Base-by-base conservation (phyloP, 768 basidiomycete genomes). In the Chalciporus piperatus region DNA sequence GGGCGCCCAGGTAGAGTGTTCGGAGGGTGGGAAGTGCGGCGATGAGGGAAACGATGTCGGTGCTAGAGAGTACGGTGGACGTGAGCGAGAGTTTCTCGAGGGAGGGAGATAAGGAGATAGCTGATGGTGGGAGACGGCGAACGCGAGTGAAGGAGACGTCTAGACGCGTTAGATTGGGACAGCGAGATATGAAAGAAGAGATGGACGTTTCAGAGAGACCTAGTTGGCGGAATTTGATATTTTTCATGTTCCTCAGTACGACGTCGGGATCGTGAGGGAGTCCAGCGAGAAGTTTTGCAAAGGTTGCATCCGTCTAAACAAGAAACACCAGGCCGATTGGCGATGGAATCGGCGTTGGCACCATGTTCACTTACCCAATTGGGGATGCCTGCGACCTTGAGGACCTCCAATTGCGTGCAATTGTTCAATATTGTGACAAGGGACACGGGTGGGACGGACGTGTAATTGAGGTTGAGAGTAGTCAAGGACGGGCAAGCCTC, bases 61-160 rank as follows among this genome's bases (percentile, higher is more conserved):
- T 39, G 22, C 68, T 64, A 0, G 75, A 64, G 3, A 81, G 66
- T 3, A 61, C 61, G 0, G 82, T 84, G 4, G 84, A 84, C 1
- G 82, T 84, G 22, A 88, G 64, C 3, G 78, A 78, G n/a, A 89
- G 68, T 59, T 89, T 89, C 56, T 83, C 78, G 25, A 88, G 65
- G 4, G 59, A 40, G 35, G 59, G 45, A 3, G 51, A 28, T 27
- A 48, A 7, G 3, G 25, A 20, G 17, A 23, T 20, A n/a, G 33
- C 27, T 9, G 45, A 28, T 6, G 45, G 41, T 4, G 61, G 51
- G n/a, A 70, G 70, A 39, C 74, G 78, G 41, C 70, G 77, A 28
- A 84, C 61, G 13, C 59, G 58, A 2, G 85, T 89, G 67, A 85
- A 89, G 6, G 87, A 87, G 14, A 84, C 57, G 55, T 89, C 87